phyloP scores from a whole-genome alignment of 352 stramenopile genomes.

The Phytopythium montanum region DNA sequence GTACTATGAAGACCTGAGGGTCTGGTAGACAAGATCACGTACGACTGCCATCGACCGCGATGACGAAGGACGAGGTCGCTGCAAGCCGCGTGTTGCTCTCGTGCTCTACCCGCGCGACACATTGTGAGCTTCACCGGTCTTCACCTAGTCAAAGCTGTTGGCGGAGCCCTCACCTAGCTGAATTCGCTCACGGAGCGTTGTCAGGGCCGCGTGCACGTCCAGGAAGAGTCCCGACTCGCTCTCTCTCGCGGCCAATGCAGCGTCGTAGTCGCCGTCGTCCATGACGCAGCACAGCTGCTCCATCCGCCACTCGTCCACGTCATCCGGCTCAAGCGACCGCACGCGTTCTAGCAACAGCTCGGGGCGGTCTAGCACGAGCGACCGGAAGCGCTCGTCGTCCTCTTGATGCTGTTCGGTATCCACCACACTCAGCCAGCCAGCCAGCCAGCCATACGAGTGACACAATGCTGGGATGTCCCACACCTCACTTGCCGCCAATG shows the following conservation, averaged over 20 bases:
- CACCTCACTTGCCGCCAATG: conserved; percentile 26
- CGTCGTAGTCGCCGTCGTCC: conserved; percentile 53
- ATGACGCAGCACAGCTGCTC: conserved; percentile 45
- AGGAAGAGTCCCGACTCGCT: conserved; percentile 65
- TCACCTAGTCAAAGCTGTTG: too few relatives aligned
- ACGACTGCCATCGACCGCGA: conserved; percentile 71
- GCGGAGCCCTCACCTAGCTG: too few relatives aligned
- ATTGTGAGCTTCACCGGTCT: not conserved
- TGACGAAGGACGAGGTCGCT: conserved; percentile 40
- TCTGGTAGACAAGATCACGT: conserved; percentile 12
- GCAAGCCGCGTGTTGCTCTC: conserved; percentile 28
- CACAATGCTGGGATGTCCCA: conserved; percentile 1
- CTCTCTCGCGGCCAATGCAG: conserved; percentile 43
- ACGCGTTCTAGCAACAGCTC: conserved; percentile 31
- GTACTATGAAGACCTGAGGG: not conserved
- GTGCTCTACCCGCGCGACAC: conserved; percentile 25
- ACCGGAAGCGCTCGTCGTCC: conserved; percentile 43
- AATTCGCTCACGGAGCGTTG: conserved; percentile 27
- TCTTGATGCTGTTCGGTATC: conserved; percentile 21
- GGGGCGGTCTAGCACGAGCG: conserved; percentile 33
- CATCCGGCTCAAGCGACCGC: conserved; percentile 18
- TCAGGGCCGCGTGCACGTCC: conserved; percentile 41
- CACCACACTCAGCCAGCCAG: conserved; percentile 3
- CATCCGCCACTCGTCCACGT: conserved; percentile 30
- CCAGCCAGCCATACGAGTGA: too few relatives aligned